Evolutionary conservation across 345 rosid genomes (phyloP), one percentile per base, ranked within the genome.

Genomic region (Salix udensis): DNA sequence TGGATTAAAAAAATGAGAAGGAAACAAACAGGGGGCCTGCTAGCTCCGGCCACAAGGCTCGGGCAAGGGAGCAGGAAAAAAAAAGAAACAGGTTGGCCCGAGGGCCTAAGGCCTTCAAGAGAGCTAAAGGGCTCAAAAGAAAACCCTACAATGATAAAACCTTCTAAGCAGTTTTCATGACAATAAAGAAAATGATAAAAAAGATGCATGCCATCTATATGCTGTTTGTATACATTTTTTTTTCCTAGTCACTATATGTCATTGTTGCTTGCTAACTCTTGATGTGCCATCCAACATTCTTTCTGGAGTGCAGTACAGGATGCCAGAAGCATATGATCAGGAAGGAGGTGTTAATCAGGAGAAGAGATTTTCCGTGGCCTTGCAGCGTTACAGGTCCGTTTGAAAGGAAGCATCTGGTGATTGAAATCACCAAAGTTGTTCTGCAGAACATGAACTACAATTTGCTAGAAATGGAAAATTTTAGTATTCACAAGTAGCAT

Each of bases 271-370:
- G 34, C 73, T 71, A 72, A 52, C 53, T 76, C 55, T 12, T 70
- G 62, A 31, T 37, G 15, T 60, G 68, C 39, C 78, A 52, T 64
- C 65, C 73, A 71, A 37, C 53, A 40, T 68, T 75, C 69, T 71
- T 72, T 73, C 40, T 74, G 66, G 73, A 72, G 60, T 86, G 76
- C 91, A 94, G 98, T 95, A 95, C 81, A 84, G 91, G 83, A 88
- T 95, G 88, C 98, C 98, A 26, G 98, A 95, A 65, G 98, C 98
- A 62, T 95, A 95, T 88, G 98, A 95, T 89, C 85, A 84, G 52
- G 97, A 89, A 3, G 94, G 98, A 21, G 88, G 80, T 73, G 94
- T 95, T 81, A 81, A 88, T 76, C 98, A 95, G 81, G 97, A 95
- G 76, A 96, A 93, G 88, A 91, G 99, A 82, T 96, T 96, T 80